A percentile compares a stretch with the other conserved stretches of the same genome.
Conservation (phyloP, 2,329 filamentous ascomycete species). For the Lithohypha guttulata region DNA sequence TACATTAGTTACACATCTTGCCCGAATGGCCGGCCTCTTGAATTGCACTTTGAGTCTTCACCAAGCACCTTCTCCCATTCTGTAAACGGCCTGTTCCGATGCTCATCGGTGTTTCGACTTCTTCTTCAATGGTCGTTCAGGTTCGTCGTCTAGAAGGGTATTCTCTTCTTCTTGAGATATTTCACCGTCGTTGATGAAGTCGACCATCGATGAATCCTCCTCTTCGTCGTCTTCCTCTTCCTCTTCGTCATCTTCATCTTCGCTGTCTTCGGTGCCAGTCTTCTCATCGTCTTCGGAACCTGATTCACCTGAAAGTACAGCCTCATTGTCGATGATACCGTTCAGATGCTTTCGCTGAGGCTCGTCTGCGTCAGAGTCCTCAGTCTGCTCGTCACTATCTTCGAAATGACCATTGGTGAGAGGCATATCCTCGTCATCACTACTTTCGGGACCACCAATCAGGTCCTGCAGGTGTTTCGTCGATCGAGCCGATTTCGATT, state of each 20-base stretch:
- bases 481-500: constrained; percentile 22
- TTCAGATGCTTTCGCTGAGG: constrained; percentile 29
- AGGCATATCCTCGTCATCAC: constrained; percentile 49
- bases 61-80: neutral
- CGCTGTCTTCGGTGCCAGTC: constrained; percentile 22
- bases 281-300: constrained; percentile 7
- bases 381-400: constrained; percentile 49
- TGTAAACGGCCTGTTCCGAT: neutral
- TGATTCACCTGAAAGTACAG: constrained; percentile 21
- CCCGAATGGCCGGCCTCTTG: neutral
- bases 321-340: constrained; percentile 22
- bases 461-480: constrained; percentile 24
- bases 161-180: constrained; percentile 36
- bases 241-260: constrained; percentile 27
- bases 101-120: constrained; percentile 10
- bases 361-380: constrained; percentile 35
- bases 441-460: constrained; percentile 24
- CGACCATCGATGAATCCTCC: constrained; percentile 37
- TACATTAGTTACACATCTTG: neutral
- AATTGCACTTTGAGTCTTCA: neutral
- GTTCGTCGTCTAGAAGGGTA: constrained; percentile 33
- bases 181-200: constrained; percentile 35
- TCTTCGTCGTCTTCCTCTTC: constrained; percentile 33
- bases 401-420: constrained; percentile 42
- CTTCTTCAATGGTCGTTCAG: constrained; percentile 37